Evolutionary conservation across 176 grass and related monocot genomes (phyloP).

Genomic region (Eragrostis nindensis): DNA sequence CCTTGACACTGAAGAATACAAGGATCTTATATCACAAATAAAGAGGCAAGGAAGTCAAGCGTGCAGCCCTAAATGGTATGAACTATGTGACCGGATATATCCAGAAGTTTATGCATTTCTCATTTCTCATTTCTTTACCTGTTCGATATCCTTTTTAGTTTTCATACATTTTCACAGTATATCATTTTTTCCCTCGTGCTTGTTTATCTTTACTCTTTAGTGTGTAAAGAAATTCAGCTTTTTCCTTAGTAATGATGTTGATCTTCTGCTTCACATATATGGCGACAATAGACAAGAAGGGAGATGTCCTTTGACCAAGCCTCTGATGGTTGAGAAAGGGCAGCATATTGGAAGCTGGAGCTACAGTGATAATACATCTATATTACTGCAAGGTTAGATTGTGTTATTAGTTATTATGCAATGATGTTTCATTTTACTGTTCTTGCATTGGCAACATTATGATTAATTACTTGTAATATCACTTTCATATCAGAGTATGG

Average conservation of each 20-base stretch:
- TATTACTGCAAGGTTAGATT: too few species aligned
- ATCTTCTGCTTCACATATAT: constrained; percentile 26
- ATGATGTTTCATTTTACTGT: too few species aligned
- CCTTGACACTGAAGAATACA: constrained; percentile 55
- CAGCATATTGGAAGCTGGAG: too few species aligned
- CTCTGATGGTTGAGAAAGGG: too few species aligned
- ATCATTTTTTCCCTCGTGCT: neutral
- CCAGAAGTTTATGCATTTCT: constrained; percentile 28
- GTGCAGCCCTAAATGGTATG: constrained; percentile 58
- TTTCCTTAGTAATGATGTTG: neutral
- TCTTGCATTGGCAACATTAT: too few species aligned
- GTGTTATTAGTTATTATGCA: too few species aligned
- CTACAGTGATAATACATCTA: too few species aligned
- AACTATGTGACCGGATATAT: constrained; percentile 40
- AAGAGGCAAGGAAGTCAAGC: constrained; percentile 59
- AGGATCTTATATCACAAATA: constrained; percentile 71
- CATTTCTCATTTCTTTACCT: constrained; percentile 24
- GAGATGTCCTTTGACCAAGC: constrained; percentile 52
- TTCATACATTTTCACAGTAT: too few species aligned
- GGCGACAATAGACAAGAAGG: constrained; percentile 46
- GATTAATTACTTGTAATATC: too few species aligned
- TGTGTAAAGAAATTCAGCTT: constrained; percentile 2
- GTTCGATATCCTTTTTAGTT: too few species aligned
- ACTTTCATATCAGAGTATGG: too few species aligned
- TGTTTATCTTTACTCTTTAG: constrained; percentile 25